Evolutionary conservation across 257 asterid species (phyloP).

Genomic region (Capsicum rhomboideum): DNA sequence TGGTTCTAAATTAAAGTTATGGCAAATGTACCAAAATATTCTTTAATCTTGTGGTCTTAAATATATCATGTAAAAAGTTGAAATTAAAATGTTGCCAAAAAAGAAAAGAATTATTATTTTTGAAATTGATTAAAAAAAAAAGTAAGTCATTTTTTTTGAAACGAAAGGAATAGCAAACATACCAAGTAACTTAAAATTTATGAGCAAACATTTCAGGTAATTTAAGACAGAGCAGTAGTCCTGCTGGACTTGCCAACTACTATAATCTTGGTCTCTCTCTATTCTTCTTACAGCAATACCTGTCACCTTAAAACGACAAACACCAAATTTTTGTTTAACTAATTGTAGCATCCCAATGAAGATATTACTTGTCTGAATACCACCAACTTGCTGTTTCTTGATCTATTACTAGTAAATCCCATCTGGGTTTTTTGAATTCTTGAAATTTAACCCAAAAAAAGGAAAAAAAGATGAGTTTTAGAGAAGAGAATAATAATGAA

Average conservation of each 20-base stretch:
- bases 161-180: too few species aligned
- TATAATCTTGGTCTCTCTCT: not conserved
- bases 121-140: too few species aligned
- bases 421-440: not conserved
- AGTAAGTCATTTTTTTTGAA: too few species aligned
- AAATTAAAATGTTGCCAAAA: too few species aligned
- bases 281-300: not conserved
- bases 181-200: too few species aligned
- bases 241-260: not conserved
- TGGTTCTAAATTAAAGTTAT: too few species aligned
- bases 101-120: too few species aligned
- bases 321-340: not conserved
- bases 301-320: not conserved
- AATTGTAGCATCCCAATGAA: not conserved
- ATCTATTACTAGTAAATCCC: not conserved
- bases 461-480: constrained; percentile 52
- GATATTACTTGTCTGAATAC: not conserved
- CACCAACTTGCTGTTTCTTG: not conserved
- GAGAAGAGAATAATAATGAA: constrained; percentile 48
- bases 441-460: not conserved
- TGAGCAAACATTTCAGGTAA: too few species aligned
- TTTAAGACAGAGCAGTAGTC: too few species aligned
- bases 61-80: too few species aligned
- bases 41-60: too few species aligned
- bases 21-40: too few species aligned